Base-by-base conservation (phyloP, 73 alveolate genomes). In the Diophrys appendiculata region DNA sequence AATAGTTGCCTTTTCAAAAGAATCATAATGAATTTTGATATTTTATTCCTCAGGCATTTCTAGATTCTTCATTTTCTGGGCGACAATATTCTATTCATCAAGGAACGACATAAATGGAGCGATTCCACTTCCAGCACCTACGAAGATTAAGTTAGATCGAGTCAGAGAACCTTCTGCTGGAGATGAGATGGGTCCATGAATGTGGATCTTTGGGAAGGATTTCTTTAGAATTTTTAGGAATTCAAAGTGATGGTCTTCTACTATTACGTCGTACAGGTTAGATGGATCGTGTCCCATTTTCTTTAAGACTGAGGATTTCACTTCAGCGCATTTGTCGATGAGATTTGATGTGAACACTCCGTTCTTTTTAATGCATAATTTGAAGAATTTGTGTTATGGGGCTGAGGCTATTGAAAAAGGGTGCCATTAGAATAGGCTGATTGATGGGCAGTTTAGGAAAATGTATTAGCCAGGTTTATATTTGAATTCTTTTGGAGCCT, bases 321-420 rank as follows among this genome's bases (percentile, higher is more conserved):
- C 24, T 31, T 55, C 52, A 54, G 53, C 27, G 24, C 53, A 29
- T 2, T 30, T 54, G 13, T 55, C 55, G 24, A 75, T 0, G 24
- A 75, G 74, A 27, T 75, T 33, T 2, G 43, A 2, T 1, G 83
- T 54, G 25, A 2, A 75, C 43, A 54, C 83, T 29, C 83, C 83
- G 2, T 28, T 13, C 2, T 32, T 29, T 33, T 75, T 29, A 1
- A 75, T 54, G 75, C 53, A 54, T 11, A 75, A 56, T 3, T 26
- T 35, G 33, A 75, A 22, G 18, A 26, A 55, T 0, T 75, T 35
- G 31, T 28, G 18, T n/a, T 75, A 27, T 2, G 83, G 83, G 23
- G 83, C 53, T 14, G 76, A 54, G 34, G 83, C 83, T 54, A 75
- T 75, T 8, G 83, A 75, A 30, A 75, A 75, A 1, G 83, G 83